phyloP scores from a whole-genome alignment of 2,329 filamentous ascomycete genomes.

The Aspergillus aculeatinus region DNA sequence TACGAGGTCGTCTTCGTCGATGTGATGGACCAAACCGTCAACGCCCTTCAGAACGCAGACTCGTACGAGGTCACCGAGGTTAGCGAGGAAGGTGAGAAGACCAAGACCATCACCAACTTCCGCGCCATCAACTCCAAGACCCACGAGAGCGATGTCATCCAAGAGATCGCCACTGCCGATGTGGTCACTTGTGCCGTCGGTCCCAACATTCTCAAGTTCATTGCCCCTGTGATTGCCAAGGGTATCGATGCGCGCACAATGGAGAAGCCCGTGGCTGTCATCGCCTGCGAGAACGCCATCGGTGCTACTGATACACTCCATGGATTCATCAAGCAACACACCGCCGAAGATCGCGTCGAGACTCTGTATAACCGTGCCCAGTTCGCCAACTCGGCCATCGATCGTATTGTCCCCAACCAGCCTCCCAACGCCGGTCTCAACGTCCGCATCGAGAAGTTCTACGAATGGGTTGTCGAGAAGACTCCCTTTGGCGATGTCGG shows the following conservation, averaged over 20 bases:
- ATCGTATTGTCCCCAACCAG: conserved; percentile 95
- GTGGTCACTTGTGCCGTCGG: conserved; percentile 96
- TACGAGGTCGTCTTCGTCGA: conserved; percentile 97
- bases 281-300: conserved; percentile 98
- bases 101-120: conserved; percentile 89
- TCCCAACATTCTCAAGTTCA: conserved; percentile 93
- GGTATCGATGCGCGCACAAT: conserved; percentile 75
- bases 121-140: conserved; percentile 93
- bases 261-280: conserved; percentile 74
- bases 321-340: conserved; percentile 76
- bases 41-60: conserved; percentile 69
- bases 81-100: conserved; percentile 75
- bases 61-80: conserved; percentile 94
- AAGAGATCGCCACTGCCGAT: conserved; percentile 84
- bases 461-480: conserved; percentile 95
- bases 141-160: conserved; percentile 74
- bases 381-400: conserved; percentile 97
- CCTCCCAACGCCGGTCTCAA: conserved; percentile 75
- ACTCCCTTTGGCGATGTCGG: conserved; percentile 73
- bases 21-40: conserved; percentile 80
- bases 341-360: conserved; percentile 64
- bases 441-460: conserved; percentile 97
- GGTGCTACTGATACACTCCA: conserved; percentile 87
- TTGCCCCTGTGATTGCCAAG: conserved; percentile 92
- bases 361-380: conserved; percentile 72